These are phyloP conservation scores for Podospora sp. DNA, from an alignment of 495 filamentous ascomycete species.

Conservation along the genomic window DNA sequence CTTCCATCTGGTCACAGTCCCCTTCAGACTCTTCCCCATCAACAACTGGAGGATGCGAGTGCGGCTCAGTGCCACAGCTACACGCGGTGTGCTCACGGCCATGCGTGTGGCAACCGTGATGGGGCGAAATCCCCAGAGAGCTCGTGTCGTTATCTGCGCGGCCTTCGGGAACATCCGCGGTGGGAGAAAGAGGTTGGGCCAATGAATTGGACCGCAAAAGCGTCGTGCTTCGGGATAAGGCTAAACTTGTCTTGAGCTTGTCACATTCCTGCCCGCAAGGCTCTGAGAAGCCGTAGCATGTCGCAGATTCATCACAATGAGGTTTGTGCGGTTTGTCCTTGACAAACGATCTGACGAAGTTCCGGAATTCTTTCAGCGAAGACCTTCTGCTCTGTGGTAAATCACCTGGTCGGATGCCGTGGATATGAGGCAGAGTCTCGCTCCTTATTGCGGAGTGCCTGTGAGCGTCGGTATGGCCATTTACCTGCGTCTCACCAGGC, in stretches of 20 bases:
- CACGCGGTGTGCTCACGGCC: neutral
- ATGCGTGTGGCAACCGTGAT: slow-evolving; percentile 18
- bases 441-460: slow-evolving; percentile 1
- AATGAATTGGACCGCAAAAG: slow-evolving; percentile 23
- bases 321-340: slow-evolving; percentile 60
- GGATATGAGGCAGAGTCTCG: slow-evolving; percentile 22
- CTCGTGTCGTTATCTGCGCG: slow-evolving; percentile 16
- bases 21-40: slow-evolving; percentile 36
- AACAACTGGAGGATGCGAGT: neutral
- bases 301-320: slow-evolving; percentile 71
- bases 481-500: slow-evolving; percentile 11
- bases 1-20: slow-evolving; percentile 30
- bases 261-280: slow-evolving; percentile 84
- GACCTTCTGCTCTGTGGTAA: slow-evolving; percentile 30
- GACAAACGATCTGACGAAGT: slow-evolving; percentile 53
- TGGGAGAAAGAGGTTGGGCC: slow-evolving; percentile 10
- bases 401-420: slow-evolving; percentile 8
- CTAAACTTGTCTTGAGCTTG: slow-evolving; percentile 47
- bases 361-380: slow-evolving; percentile 9
- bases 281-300: slow-evolving; percentile 83
- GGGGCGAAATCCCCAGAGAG: slow-evolving; percentile 29
- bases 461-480: slow-evolving; percentile 17
- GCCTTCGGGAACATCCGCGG: slow-evolving; percentile 27
- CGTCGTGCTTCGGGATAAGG: slow-evolving; percentile 27
- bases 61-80: slow-evolving; percentile 24